Evolutionary conservation across 1,284 basidiomycete genomes (phyloP).

Genomic region (Ustilago loliicola): DNA sequence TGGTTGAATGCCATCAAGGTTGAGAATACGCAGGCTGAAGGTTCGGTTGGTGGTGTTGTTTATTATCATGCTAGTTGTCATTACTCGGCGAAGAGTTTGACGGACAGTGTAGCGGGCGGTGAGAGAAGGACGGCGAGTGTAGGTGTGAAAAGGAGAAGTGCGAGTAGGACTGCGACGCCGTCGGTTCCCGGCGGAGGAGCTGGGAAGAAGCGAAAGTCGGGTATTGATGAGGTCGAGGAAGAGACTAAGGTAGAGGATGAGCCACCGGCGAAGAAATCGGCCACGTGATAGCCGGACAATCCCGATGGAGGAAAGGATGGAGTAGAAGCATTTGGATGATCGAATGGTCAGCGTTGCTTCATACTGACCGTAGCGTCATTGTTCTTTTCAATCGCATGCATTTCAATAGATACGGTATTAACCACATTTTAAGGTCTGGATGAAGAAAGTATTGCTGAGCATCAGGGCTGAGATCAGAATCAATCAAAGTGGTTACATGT

Average conservation of each 20-base stretch:
- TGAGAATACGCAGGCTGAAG: conserved; percentile 71
- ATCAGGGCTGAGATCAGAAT: no score
- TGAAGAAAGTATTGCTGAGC: background rate
- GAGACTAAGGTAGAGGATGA: conserved; percentile 7
- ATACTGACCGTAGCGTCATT: background rate
- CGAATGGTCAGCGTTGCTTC: background rate
- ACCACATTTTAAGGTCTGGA: background rate
- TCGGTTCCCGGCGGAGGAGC: background rate
- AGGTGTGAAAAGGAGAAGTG: conserved; percentile 34
- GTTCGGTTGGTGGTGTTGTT: conserved; percentile 15
- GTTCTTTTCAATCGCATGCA: background rate
- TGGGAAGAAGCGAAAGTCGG: conserved; percentile 30
- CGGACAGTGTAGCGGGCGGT: conserved; percentile 46
- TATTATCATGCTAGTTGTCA: conserved; percentile 69
- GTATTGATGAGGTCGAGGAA: conserved; percentile 13
- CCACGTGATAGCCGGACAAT: conserved; percentile 2
- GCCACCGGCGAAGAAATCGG: conserved; percentile 29
- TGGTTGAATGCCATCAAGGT: conserved; percentile 91
- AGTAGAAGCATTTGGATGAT: background rate
- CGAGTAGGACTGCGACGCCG: conserved; percentile 32
- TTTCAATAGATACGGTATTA: background rate
- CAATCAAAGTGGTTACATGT: background rate
- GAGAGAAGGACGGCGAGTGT: conserved; percentile 34
- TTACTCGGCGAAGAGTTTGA: conserved; percentile 66
- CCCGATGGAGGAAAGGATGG: background rate